Percentiles rank a stretch among this genome's conserved stretches.
phyloP scores from a whole-genome alignment of 2,329 filamentous ascomycete species.

The Ceratocystis papillata region DNA sequence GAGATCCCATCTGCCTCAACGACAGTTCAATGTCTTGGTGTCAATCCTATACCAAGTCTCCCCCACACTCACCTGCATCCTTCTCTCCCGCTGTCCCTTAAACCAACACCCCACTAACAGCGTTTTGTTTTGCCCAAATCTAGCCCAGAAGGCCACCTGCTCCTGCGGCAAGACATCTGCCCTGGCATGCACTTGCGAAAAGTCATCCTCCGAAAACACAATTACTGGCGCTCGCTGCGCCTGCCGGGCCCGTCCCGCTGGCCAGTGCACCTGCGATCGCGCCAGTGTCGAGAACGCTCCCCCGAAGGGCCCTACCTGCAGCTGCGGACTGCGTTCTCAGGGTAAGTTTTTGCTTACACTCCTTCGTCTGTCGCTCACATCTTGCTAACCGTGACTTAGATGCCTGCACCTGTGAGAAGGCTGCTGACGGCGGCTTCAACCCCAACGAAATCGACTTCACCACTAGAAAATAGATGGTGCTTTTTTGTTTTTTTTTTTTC shows the following conservation, averaged over 20 bases:
- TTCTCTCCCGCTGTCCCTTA: constrained; percentile 17
- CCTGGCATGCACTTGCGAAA: constrained; percentile 75
- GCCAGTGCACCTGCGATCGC: constrained; percentile 71
- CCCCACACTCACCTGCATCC: neutral
- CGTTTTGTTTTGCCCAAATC: constrained; percentile 15
- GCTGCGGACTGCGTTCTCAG: constrained; percentile 64
- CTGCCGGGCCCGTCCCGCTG: constrained; percentile 69
- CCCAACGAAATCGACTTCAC: constrained; percentile 82
- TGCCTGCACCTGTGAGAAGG: constrained; percentile 76
- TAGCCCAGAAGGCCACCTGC: constrained; percentile 59
- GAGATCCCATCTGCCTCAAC: neutral
- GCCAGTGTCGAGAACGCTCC: constrained; percentile 58
- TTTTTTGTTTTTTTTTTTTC: neutral
- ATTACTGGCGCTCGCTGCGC: constrained; percentile 66
- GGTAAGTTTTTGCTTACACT: constrained; percentile 39
- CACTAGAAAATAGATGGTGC: constrained; percentile 42
- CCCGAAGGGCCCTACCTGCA: constrained; percentile 51
- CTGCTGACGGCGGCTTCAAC: constrained; percentile 49
- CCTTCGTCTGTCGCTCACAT: neutral
- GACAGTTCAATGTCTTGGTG: neutral
- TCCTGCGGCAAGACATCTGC: constrained; percentile 84
- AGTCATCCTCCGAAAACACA: constrained; percentile 63
- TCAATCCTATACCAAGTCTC: constrained; percentile 11
- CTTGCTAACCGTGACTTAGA: constrained; percentile 33
- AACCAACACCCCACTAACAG: neutral